Evolutionary conservation across 345 rosid species (phyloP), one percentile per base, ranked within the genome.

Genomic region (Trapa incisa): DNA sequence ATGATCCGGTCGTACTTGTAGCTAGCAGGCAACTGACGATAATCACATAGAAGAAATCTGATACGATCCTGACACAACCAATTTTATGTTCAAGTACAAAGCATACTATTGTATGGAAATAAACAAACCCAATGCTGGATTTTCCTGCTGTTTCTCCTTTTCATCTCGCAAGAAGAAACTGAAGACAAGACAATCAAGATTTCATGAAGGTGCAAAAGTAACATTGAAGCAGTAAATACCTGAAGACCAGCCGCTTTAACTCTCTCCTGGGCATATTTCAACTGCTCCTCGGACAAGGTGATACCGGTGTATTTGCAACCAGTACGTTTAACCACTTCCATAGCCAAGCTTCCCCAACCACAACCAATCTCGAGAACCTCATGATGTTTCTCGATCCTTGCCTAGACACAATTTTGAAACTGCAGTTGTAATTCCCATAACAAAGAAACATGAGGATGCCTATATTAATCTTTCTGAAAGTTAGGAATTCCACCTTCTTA

Each of bases 281-380:
- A 83, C 38, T 90, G 97, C 76, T 90, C 89, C 60, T 79, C 75
- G 4, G 97, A 93, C 8, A 93, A 70, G 9, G 97, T 88, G 66
- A 93, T 86, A 65, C 97, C 97, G 0, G 97, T 90, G 74, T 93
- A 90, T 74, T 69, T 84, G 80, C 98, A 93, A 69, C 95, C 92
- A 14, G 96, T 93, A 81, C 78, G 80, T 80, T 74, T 83, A 65
- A 93, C 98, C 64, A 87, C 83, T 80, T 93, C 92, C 43, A 93
- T 82, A 45, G 95, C 98, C 32, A 90, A 81, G 61, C 88, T 77
- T 73, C 98, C 98, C 98, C 98, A 93, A 33, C 98, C 98, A 37
- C 84, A 86, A 38, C 98, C 98, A 53, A 93, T 87, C 72, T 93
- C 97, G 6, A 93, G 87, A 76, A 93, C 78, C 74, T 86, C 87